Percentiles rank a stretch among this genome's conserved stretches.
phyloP scores from a whole-genome alignment of 176 grass and related monocot genomes.

The Poa annua region DNA sequence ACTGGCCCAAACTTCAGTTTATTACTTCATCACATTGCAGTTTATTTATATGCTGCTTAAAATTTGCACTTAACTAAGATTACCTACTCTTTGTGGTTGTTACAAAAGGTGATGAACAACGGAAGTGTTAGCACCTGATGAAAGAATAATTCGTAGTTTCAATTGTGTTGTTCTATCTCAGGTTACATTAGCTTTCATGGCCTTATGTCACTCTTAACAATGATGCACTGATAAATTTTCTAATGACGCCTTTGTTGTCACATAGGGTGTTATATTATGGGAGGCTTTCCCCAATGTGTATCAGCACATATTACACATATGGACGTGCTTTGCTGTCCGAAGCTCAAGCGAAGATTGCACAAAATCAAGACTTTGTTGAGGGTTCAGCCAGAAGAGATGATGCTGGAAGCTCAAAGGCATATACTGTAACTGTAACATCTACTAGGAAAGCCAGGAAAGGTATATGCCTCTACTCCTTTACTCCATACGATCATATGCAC shows the following conservation, averaged over 20 bases:
- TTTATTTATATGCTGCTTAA: conserved; percentile 20
- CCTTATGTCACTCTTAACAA: neutral
- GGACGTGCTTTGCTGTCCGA: conserved; percentile 70
- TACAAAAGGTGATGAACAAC: neutral
- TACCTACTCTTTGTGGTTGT: neutral
- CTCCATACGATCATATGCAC: neutral
- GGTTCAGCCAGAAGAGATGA: conserved; percentile 46
- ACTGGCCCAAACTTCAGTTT: neutral
- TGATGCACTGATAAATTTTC: neutral
- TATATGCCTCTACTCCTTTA: conserved; percentile 41
- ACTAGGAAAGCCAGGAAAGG: conserved; percentile 48
- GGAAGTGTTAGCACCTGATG: neutral
- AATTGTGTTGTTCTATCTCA: neutral
- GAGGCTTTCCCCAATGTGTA: conserved; percentile 79
- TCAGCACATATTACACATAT: conserved; percentile 83
- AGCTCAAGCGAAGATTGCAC: conserved; percentile 61
- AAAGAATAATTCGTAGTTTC: neutral
- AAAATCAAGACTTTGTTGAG: conserved; percentile 49
- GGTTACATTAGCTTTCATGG: neutral
- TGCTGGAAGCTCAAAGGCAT: conserved; percentile 59
- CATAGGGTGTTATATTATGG: conserved; percentile 60
- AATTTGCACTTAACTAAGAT: neutral
- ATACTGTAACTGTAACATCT: neutral
- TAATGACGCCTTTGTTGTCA: neutral
- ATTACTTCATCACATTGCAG: neutral